Evolutionary conservation across 2,329 filamentous ascomycete genomes (phyloP).

Genomic region (Colletotrichum eleusines): DNA sequence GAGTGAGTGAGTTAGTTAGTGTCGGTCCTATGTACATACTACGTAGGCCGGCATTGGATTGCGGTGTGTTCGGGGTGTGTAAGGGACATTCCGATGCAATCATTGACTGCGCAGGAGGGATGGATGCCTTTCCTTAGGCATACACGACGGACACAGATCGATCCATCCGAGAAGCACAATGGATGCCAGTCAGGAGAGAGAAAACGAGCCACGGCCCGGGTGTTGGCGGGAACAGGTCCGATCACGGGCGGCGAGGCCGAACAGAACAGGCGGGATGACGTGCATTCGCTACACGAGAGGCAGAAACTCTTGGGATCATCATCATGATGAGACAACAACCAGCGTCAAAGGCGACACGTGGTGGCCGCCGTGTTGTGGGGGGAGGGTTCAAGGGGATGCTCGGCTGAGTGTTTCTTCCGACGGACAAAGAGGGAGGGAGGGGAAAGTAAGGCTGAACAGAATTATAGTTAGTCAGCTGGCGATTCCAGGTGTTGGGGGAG

Average conservation of each 20-base stretch:
- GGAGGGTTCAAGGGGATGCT: not conserved
- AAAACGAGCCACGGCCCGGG: constrained; percentile 1
- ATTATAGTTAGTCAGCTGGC: not conserved
- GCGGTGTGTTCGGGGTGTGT: constrained; percentile 16
- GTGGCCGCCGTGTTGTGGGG: not conserved
- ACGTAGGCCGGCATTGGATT: not conserved
- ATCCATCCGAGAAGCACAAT: not conserved
- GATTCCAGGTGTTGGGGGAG: not conserved
- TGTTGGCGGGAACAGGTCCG: not conserved
- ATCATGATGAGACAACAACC: not conserved
- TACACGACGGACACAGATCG: not conserved
- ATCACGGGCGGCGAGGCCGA: constrained; percentile 5
- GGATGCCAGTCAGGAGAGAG: not conserved
- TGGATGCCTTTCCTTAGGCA: not conserved
- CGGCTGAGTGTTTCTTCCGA: not conserved
- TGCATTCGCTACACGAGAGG: not conserved
- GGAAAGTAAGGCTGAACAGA: not conserved
- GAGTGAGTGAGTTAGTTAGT: too few relatives aligned
- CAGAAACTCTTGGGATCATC: not conserved
- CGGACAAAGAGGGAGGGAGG: not conserved
- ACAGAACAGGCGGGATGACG: constrained; percentile 5
- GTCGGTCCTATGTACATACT: too few relatives aligned
- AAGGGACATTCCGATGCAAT: not conserved
- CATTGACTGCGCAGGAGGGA: not conserved
- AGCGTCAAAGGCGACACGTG: too few relatives aligned